A percentile compares a stretch with the other conserved stretches of the same genome.
These are phyloP conservation scores for Zygotorulaspora sp. DNA, from an alignment of 805 yeast genomes.

Conservation along the genomic window DNA sequence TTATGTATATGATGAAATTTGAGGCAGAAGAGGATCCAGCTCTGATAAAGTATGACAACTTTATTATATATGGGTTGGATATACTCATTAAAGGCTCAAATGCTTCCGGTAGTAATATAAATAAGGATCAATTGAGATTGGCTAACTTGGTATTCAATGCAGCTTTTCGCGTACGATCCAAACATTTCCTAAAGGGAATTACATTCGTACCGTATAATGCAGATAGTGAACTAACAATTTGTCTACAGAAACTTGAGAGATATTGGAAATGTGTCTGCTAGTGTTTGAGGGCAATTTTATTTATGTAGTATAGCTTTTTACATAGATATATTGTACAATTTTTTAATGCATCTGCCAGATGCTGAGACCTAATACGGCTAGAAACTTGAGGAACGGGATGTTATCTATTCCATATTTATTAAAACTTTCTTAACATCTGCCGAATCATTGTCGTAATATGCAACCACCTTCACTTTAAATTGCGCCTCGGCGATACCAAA, in stretches of 20 bases:
- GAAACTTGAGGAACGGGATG: too few relatives aligned
- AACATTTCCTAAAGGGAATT: slow-evolving; percentile 16
- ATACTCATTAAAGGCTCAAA: slow-evolving; percentile 1
- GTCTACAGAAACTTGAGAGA: slow-evolving; percentile 17
- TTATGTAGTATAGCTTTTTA: slow-evolving; percentile 1
- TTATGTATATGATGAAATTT: slow-evolving; percentile 33
- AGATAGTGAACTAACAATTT: slow-evolving; percentile 3
- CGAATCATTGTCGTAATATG: slow-evolving; percentile 67
- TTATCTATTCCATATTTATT: slow-evolving; percentile 33
- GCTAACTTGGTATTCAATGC: slow-evolving; percentile 25
- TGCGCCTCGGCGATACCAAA: slow-evolving; percentile 94
- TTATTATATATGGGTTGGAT: slow-evolving; percentile 32
- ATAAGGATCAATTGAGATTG: slow-evolving; percentile 14
- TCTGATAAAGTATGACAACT: slow-evolving; percentile 16
- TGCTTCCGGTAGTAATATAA: slow-evolving; percentile 2
- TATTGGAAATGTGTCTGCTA: slow-evolving; percentile 28
- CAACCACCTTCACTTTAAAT: slow-evolving; percentile 75
- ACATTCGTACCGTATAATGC: slow-evolving; percentile 11
- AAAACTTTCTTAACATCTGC: slow-evolving; percentile 32
- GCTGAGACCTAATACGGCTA: too few relatives aligned
- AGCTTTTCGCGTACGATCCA: slow-evolving; percentile 21
- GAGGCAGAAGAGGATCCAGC: slow-evolving; percentile 20
- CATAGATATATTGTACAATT: slow-evolving; percentile 10
- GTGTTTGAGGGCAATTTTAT: too few relatives aligned
- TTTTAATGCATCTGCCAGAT: too few relatives aligned